A percentile compares a stretch with the other conserved stretches of the same genome.
phyloP scores from a whole-genome alignment of 768 basidiomycete genomes.

The Tulasnella sp. region DNA sequence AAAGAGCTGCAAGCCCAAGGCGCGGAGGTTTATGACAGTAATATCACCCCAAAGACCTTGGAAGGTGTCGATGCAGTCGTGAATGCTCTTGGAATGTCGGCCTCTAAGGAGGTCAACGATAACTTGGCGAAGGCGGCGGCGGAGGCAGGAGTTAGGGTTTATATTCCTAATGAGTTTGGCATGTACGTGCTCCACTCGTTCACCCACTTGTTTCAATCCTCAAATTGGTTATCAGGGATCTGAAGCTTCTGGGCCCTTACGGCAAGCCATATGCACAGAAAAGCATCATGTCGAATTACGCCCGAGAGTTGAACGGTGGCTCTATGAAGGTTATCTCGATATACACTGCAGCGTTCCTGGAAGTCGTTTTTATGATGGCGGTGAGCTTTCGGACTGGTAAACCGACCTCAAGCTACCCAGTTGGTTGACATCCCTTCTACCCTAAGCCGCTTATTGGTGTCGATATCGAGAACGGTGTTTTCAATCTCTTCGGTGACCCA shows the following conservation, averaged over 20 bases:
- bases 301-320: neutral
- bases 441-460: neutral
- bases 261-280: neutral
- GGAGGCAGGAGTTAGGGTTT: conserved; percentile 23
- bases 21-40: neutral
- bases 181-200: neutral
- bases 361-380: neutral
- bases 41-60: neutral
- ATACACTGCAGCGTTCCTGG: conserved; percentile 6
- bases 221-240: neutral
- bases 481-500: neutral
- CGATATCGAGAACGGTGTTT: conserved; percentile 10
- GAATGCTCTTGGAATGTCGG: neutral
- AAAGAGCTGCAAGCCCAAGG: conserved; percentile 7
- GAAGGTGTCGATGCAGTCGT: conserved; percentile 24
- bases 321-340: conserved; percentile 6
- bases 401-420: too few relatives aligned
- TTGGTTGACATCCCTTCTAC: too few relatives aligned
- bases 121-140: neutral
- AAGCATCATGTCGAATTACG: neutral
- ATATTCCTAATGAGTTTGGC: conserved; percentile 27
- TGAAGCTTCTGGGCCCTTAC: neutral
- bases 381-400: neutral
- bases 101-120: neutral
- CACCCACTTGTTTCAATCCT: neutral